Conservation (phyloP, 1,284 basidiomycete genomes). For the Porogramme epimiltina region DNA sequence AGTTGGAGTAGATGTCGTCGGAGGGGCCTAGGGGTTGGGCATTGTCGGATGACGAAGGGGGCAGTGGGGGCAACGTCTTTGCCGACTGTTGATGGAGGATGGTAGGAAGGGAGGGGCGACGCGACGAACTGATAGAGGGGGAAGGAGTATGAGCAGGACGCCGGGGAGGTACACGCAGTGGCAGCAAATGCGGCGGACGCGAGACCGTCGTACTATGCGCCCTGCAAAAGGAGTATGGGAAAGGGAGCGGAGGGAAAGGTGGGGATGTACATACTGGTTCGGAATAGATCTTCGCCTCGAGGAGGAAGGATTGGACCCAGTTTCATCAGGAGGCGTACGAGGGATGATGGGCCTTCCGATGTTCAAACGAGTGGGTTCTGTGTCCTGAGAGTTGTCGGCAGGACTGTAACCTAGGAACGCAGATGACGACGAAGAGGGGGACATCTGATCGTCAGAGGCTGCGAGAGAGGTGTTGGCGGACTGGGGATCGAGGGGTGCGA, state of each 20-base stretch:
- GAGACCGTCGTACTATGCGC: constrained; percentile 23
- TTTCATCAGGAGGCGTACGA: constrained; percentile 25
- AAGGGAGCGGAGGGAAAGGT: background rate
- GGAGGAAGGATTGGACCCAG: constrained; percentile 16
- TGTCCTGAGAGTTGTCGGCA: constrained; percentile 27
- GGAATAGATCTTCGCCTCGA: constrained; percentile 31
- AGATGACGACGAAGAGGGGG: constrained; percentile 24
- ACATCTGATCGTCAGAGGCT: constrained; percentile 31
- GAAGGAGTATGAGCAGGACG: constrained; percentile 29
- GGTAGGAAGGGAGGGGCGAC: constrained; percentile 30
- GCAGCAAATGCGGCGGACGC: constrained; percentile 24
- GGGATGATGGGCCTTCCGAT: constrained; percentile 30
- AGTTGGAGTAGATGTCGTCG: constrained; percentile 40
- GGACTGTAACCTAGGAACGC: constrained; percentile 27
- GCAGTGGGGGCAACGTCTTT: constrained; percentile 17
- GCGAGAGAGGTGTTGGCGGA: constrained; percentile 19
- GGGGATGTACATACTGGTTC: constrained; percentile 28
- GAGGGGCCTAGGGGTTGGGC: constrained; percentile 15
- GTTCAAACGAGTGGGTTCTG: constrained; percentile 25
- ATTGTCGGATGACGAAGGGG: constrained; percentile 18
- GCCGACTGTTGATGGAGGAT: constrained; percentile 24
- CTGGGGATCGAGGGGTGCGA: constrained; percentile 33
- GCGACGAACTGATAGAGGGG: constrained; percentile 21
- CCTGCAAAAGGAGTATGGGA: constrained; percentile 14
- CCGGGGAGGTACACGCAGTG: constrained; percentile 25